Conservation (phyloP, 306 rosid genomes). For the Begonia masoniana region DNA sequence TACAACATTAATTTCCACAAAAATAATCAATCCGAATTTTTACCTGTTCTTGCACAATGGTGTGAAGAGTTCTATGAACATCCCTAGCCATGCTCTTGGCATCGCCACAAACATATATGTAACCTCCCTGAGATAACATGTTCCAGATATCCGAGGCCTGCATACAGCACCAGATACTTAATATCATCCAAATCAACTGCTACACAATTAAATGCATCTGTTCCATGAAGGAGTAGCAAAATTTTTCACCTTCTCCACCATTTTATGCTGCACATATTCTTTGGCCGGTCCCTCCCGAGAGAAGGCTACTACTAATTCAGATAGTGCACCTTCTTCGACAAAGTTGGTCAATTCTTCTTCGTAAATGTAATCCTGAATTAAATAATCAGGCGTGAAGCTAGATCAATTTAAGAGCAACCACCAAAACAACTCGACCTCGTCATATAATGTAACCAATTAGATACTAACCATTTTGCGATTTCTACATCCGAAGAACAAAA, state of each 20-base stretch:
- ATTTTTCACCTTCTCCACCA: slow-evolving; percentile 65
- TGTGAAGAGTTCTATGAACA: slow-evolving; percentile 87
- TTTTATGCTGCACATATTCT: slow-evolving; percentile 91
- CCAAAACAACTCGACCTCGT: slow-evolving; percentile 1
- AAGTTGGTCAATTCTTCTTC: slow-evolving; percentile 83
- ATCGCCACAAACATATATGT: slow-evolving; percentile 92
- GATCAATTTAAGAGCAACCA: no score
- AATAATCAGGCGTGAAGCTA: slow-evolving; percentile 3
- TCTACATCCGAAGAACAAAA: slow-evolving; percentile 92
- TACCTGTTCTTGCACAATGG: slow-evolving; percentile 83
- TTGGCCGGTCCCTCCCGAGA: slow-evolving; percentile 87
- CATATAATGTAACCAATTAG: neutral
- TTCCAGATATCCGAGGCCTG: slow-evolving; percentile 92
- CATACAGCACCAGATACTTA: slow-evolving; percentile 1
- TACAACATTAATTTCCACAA: no score
- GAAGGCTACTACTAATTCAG: slow-evolving; percentile 83
- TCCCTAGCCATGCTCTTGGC: slow-evolving; percentile 99
- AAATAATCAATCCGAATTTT: neutral
- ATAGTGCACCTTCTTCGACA: slow-evolving; percentile 56
- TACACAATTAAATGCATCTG: neutral
- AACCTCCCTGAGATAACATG: slow-evolving; percentile 75
- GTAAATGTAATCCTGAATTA: slow-evolving; percentile 71
- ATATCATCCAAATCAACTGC: neutral
- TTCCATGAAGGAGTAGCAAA: neutral
- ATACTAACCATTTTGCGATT: slow-evolving; percentile 73